A percentile compares a stretch with the other conserved stretches of the same genome.
phyloP scores from a whole-genome alignment of 495 filamentous ascomycete species.

The Xylaria grammica region DNA sequence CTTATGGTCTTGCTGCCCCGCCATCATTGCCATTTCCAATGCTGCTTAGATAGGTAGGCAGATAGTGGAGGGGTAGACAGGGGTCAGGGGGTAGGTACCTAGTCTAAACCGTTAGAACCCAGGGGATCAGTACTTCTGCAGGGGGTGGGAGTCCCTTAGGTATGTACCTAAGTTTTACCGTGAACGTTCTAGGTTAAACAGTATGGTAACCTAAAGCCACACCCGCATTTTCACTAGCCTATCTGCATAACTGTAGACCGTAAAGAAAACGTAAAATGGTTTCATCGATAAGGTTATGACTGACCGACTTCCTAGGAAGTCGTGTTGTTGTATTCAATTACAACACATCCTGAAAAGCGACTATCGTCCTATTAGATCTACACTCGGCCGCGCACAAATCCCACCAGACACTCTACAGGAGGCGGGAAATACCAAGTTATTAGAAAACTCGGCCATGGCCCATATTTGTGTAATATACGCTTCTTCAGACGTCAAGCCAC shows the following conservation, averaged over 20 bases:
- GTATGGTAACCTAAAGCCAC: no score
- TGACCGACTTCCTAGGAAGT: background rate
- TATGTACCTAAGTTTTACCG: no score
- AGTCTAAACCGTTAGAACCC: no score
- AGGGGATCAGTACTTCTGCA: no score
- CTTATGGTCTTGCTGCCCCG: conserved; percentile 11
- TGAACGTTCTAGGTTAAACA: no score
- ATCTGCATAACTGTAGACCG: no score
- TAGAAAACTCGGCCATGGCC: conserved; percentile 54
- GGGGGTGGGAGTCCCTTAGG: no score
- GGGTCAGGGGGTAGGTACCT: background rate
- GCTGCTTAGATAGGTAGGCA: background rate
- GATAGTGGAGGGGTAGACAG: conserved; percentile 7
- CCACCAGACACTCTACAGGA: conserved; percentile 22
- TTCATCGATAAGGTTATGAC: background rate
- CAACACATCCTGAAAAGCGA: background rate
- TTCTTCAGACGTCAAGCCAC: conserved; percentile 32
- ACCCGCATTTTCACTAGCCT: no score
- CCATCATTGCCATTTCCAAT: conserved; percentile 15
- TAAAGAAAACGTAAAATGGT: no score
- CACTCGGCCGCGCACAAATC: conserved; percentile 14
- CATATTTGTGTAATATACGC: conserved; percentile 34
- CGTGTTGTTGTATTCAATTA: background rate
- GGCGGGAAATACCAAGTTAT: conserved; percentile 43
- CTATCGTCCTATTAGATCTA: conserved; percentile 7